These are phyloP conservation scores for Geotrichum klebahnii DNA, from an alignment of 1,139 yeast species.

Conservation along the genomic window DNA sequence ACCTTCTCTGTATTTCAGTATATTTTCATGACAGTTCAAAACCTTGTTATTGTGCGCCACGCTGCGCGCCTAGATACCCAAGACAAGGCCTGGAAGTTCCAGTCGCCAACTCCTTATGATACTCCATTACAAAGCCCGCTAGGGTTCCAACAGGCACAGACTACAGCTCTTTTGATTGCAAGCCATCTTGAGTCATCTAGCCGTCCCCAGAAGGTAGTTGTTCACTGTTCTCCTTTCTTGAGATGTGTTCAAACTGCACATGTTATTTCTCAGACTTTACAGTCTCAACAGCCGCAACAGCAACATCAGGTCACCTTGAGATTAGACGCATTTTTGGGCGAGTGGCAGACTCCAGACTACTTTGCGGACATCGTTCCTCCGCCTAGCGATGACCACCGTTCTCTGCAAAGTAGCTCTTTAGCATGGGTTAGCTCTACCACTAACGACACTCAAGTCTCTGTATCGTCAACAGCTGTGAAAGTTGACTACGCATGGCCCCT, in stretches of 20 bases:
- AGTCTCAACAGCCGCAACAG: background rate
- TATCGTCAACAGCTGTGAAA: constrained; percentile 1
- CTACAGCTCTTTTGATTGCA: constrained; percentile 23
- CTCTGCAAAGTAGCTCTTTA: constrained; percentile 31
- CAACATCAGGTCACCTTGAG: constrained; percentile 27
- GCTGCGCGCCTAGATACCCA: constrained; percentile 37
- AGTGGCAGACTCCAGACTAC: constrained; percentile 43
- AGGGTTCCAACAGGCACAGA: constrained; percentile 35
- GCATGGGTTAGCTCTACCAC: constrained; percentile 26
- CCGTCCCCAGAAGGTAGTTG: constrained; percentile 22
- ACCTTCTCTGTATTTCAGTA: background rate
- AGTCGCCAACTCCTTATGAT: constrained; percentile 40
- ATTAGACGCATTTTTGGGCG: constrained; percentile 40
- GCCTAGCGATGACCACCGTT: constrained; percentile 36
- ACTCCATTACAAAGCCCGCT: constrained; percentile 35
- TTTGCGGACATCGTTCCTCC: constrained; percentile 39
- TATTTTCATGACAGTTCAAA: constrained; percentile 20
- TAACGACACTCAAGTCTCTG: constrained; percentile 10
- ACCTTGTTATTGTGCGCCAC: constrained; percentile 38
- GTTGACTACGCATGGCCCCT: constrained; percentile 34
- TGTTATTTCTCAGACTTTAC: constrained; percentile 30
- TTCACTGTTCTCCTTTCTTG: constrained; percentile 41
- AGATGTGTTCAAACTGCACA: constrained; percentile 42
- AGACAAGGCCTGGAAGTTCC: constrained; percentile 34
- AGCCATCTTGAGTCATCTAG: constrained; percentile 17